A percentile compares a stretch with the other conserved stretches of the same genome.
Conservation (phyloP, 1,284 basidiomycete species). For the Lentinus polychrous region DNA sequence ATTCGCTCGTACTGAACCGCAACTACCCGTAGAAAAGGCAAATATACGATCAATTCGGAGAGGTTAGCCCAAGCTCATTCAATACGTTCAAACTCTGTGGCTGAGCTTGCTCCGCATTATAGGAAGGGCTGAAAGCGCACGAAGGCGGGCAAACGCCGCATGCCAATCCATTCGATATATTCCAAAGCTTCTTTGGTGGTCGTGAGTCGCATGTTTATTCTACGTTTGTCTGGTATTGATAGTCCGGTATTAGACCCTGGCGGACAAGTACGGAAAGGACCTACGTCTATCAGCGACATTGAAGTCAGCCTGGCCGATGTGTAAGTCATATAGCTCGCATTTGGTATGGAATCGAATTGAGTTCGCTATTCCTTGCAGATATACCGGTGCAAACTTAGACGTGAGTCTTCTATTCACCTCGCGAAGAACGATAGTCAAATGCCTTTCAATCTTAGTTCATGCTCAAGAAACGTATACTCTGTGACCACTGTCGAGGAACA, state of each 20-base stretch:
- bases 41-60: constrained; percentile 90
- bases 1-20: constrained; percentile 2
- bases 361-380: constrained; percentile 31
- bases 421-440: not conserved
- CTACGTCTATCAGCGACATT: constrained; percentile 79
- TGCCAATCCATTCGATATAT: constrained; percentile 90
- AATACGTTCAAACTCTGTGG: not conserved
- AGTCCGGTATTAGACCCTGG: constrained; percentile 32
- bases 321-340: constrained; percentile 40
- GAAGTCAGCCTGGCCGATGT: constrained; percentile 84
- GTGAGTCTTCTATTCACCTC: constrained; percentile 35
- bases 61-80: constrained; percentile 38
- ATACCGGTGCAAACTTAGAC: constrained; percentile 77
- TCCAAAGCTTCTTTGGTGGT: constrained; percentile 86
- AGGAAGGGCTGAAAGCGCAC: constrained; percentile 86
- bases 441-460: constrained; percentile 54
- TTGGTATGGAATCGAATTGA: constrained; percentile 5
- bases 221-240: too few species aligned
- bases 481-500: constrained; percentile 88
- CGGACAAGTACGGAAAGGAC: constrained; percentile 75
- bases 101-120: not conserved
- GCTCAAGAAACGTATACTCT: constrained; percentile 83
- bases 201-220: too few species aligned
- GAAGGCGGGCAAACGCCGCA: constrained; percentile 66
- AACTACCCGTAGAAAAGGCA: constrained; percentile 60